Percentiles rank a stretch among this genome's conserved stretches.
phyloP scores from a whole-genome alignment of 129 eudicot species.

The Saussurea involucrata region DNA sequence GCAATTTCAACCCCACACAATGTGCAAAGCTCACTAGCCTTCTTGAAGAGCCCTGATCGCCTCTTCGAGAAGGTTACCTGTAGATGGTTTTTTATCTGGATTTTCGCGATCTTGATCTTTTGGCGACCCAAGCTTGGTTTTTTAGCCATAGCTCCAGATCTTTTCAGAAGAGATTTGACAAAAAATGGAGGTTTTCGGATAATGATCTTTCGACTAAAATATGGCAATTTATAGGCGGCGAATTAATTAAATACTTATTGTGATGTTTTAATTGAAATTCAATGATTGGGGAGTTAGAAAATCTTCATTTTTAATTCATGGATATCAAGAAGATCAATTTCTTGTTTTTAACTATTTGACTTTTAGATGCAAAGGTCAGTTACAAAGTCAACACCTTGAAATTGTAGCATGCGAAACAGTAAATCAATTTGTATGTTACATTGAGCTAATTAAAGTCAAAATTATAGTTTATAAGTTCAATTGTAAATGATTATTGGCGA shows the following conservation, averaged over 20 bases:
- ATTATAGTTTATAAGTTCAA: neutral
- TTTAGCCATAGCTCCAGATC: slow-evolving; percentile 37
- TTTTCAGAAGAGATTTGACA: slow-evolving; percentile 4
- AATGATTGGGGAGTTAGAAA: slow-evolving; percentile 33
- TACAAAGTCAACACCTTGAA: slow-evolving; percentile 11
- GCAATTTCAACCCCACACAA: slow-evolving; percentile 65
- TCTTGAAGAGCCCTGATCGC: slow-evolving; percentile 58
- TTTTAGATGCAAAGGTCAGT: slow-evolving; percentile 1
- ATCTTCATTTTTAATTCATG: slow-evolving; percentile 21
- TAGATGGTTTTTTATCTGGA: slow-evolving; percentile 50
- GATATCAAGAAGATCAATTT: slow-evolving; percentile 9
- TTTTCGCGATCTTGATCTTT: slow-evolving; percentile 47
- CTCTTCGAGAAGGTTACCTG: slow-evolving; percentile 67
- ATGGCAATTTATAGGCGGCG: slow-evolving; percentile 18
- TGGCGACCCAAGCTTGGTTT: slow-evolving; percentile 60
- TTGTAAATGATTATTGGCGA: neutral
- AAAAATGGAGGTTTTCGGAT: slow-evolving; percentile 13
- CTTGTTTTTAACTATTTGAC: slow-evolving; percentile 26
- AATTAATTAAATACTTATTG: neutral
- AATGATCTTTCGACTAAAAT: slow-evolving; percentile 3
- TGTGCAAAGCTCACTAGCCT: slow-evolving; percentile 63
- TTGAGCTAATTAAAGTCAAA: slow-evolving; percentile 9
- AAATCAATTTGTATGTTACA: neutral
- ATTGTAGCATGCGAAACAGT: slow-evolving; percentile 6
- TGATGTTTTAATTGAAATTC: neutral